Percentiles rank a stretch among this genome's conserved stretches.
phyloP scores from a whole-genome alignment of 1,139 yeast genomes.

The Candida sanyaensis region DNA sequence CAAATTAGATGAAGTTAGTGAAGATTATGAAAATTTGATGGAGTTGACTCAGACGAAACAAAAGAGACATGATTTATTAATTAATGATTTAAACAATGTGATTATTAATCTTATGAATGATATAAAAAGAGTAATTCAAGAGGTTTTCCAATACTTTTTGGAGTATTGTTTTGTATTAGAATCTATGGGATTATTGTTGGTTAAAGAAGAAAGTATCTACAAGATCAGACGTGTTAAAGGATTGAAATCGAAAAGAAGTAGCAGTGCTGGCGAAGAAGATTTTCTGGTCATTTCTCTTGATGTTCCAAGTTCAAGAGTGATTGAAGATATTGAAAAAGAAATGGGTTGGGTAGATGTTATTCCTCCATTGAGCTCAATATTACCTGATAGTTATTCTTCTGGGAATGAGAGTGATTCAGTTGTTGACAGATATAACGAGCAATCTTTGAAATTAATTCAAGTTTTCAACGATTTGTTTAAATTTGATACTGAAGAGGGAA shows the following conservation, averaged over 20 bases:
- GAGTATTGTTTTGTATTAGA: slow-evolving; percentile 67
- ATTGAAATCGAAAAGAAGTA: slow-evolving; percentile 43
- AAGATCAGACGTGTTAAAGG: slow-evolving; percentile 73
- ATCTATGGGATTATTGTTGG: slow-evolving; percentile 72
- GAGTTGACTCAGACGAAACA: slow-evolving; percentile 35
- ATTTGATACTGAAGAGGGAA: slow-evolving; percentile 12
- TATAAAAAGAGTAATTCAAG: slow-evolving; percentile 21
- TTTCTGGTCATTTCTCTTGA: slow-evolving; percentile 19
- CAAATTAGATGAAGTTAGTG: slow-evolving; percentile 34
- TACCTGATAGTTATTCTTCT: slow-evolving; percentile 15
- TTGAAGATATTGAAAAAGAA: slow-evolving; percentile 27
- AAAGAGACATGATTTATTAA: slow-evolving; percentile 28
- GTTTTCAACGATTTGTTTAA: slow-evolving; percentile 22
- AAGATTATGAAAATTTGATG: slow-evolving; percentile 57
- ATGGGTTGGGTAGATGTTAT: slow-evolving; percentile 34
- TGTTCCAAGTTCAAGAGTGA: slow-evolving; percentile 31
- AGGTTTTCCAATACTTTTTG: slow-evolving; percentile 30
- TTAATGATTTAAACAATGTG: slow-evolving; percentile 28
- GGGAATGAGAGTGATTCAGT: slow-evolving; percentile 11
- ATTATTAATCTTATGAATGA: slow-evolving; percentile 22
- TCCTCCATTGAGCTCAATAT: slow-evolving; percentile 16
- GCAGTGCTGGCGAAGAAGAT: slow-evolving; percentile 20
- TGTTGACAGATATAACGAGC: slow-evolving; percentile 18
- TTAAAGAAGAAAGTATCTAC: slow-evolving; percentile 36
- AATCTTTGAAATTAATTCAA: slow-evolving; percentile 20